phyloP scores from a whole-genome alignment of 441 rosid genomes.

The Bruguiera hainesii region DNA sequence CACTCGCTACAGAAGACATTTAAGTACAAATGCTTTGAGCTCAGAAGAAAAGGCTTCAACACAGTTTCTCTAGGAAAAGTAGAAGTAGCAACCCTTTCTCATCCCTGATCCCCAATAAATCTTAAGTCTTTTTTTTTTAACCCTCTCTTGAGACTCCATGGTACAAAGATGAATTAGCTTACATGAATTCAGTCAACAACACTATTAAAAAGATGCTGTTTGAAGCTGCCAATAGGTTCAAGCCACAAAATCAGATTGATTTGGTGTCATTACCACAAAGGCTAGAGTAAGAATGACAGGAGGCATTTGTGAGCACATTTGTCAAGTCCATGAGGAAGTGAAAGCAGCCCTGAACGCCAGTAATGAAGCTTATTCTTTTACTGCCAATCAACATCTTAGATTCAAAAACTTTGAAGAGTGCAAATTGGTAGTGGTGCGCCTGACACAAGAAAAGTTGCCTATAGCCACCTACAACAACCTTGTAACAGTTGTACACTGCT shows the following conservation, averaged over 20 bases:
- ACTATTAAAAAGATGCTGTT: background rate
- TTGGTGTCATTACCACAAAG: background rate
- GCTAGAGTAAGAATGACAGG: background rate
- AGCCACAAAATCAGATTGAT: background rate
- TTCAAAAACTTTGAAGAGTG: background rate
- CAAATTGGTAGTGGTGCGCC: background rate
- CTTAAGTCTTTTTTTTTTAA: too few species aligned
- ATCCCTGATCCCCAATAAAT: too few species aligned
- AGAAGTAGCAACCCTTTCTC: too few species aligned
- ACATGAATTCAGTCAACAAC: background rate
- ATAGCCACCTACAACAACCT: background rate
- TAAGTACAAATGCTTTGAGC: background rate
- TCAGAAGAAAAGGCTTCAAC: background rate
- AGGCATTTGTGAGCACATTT: conserved; percentile 8
- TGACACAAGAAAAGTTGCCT: background rate
- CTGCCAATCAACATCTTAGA: background rate
- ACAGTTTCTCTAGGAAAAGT: too few species aligned
- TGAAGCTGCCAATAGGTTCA: background rate
- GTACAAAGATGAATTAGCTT: background rate
- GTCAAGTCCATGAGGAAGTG: conserved; percentile 1
- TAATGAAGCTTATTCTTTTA: background rate
- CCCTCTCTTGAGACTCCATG: background rate
- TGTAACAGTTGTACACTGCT: background rate
- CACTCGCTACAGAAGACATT: conserved; percentile 46
- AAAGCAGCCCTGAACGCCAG: background rate